These are phyloP conservation scores for Cryptococcus amylolentus DNA, from an alignment of 1,284 basidiomycete species.

Conservation along the genomic window DNA sequence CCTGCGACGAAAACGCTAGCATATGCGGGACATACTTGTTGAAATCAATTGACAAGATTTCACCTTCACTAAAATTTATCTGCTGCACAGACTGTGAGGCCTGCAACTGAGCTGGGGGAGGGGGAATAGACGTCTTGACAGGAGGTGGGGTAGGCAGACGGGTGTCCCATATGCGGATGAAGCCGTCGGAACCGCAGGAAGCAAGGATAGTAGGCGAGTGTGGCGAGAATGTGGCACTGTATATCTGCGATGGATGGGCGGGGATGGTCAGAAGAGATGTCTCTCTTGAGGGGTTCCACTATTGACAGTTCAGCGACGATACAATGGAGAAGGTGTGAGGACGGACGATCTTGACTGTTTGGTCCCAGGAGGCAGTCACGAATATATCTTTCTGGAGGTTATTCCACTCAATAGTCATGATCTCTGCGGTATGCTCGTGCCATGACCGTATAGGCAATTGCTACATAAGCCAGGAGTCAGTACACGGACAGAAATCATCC, in stretches of 20 bases:
- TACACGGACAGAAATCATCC: background rate
- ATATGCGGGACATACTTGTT: slow-evolving; percentile 56
- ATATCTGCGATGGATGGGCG: slow-evolving; percentile 63
- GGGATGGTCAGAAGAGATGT: slow-evolving; percentile 75
- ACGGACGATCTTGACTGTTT: slow-evolving; percentile 78
- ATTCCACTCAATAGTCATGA: slow-evolving; percentile 95
- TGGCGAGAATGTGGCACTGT: slow-evolving; percentile 85
- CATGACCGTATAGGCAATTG: slow-evolving; percentile 73
- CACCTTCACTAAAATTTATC: slow-evolving; percentile 5
- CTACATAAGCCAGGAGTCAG: slow-evolving; percentile 12
- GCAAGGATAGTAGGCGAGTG: slow-evolving; percentile 77
- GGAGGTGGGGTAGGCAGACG: slow-evolving; percentile 51
- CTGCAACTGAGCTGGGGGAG: background rate
- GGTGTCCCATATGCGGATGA: slow-evolving; percentile 74
- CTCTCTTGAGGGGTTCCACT: slow-evolving; percentile 84
- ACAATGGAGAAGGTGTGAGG: background rate
- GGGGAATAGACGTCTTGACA: background rate
- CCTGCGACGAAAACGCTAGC: slow-evolving; percentile 54
- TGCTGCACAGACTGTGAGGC: background rate
- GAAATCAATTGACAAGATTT: slow-evolving; percentile 53
- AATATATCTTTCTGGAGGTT: slow-evolving; percentile 90
- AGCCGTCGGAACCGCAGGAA: slow-evolving; percentile 80
- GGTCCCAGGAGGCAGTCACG: slow-evolving; percentile 88
- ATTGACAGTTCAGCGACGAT: background rate
- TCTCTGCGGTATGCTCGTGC: slow-evolving; percentile 90